These are phyloP conservation scores for Dimocarpus longan DNA, from an alignment of 345 rosid species.

Conservation along the genomic window DNA sequence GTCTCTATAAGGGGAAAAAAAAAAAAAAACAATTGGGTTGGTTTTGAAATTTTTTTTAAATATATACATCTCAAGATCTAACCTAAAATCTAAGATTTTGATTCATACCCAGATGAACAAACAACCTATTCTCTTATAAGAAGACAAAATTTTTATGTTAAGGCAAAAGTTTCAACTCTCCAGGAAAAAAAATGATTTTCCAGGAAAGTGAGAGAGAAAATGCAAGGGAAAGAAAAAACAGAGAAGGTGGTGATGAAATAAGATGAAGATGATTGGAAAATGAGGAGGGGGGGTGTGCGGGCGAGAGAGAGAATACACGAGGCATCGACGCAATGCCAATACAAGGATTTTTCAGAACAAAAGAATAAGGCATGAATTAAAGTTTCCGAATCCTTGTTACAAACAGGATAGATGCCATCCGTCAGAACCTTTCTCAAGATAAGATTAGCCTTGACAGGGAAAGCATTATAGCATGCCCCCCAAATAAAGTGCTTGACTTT, in stretches of 20 bases:
- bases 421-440: too few species aligned
- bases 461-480: too few species aligned
- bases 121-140: background rate
- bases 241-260: background rate
- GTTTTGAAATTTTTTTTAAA: background rate
- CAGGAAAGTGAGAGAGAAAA: background rate
- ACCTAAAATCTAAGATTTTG: slow-evolving; percentile 7
- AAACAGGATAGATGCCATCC: too few species aligned
- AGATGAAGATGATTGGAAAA: slow-evolving; percentile 6
- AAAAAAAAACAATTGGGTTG: slow-evolving; percentile 2
- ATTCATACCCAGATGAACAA: slow-evolving; percentile 4
- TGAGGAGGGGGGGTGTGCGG: background rate
- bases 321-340: too few species aligned
- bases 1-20: slow-evolving; percentile 13
- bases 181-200: background rate
- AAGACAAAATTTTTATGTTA: too few species aligned
- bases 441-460: too few species aligned
- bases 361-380: too few species aligned
- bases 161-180: background rate
- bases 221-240: background rate
- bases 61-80: slow-evolving; percentile 18
- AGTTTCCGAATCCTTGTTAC: too few species aligned
- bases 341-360: too few species aligned
- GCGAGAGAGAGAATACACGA: too few species aligned
- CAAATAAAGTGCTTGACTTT: too few species aligned